Evolutionary conservation across 2,329 filamentous ascomycete species (phyloP), one percentile per base, ranked within the genome.

Genomic region (Pyrenochaeta sp.): DNA sequence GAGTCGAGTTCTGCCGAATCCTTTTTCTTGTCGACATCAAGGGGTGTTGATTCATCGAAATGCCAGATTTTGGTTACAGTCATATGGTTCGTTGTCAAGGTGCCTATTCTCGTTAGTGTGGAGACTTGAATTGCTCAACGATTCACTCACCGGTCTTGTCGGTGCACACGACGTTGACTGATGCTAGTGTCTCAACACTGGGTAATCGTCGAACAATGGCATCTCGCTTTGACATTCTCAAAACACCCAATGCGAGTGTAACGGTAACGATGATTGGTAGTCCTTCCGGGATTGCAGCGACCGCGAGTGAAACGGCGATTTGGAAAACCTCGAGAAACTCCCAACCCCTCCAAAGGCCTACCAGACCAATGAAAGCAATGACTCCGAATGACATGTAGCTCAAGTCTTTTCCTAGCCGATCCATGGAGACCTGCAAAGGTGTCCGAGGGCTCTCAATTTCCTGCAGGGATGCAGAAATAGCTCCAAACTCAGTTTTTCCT

Each of bases 141-240:
- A 24, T 18, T 9, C 14, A 49, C 56, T 43, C 73, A 84, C 84
- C 90, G 29, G 94, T 99, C 76, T 99, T 99, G 77, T 99, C 94
- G 58, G 91, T 96, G 76, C 95, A 99, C 6, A 99, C 90, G n/a
- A 99, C 92, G 63, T 97, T 99, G 46, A 99, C 94, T n/a, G 92
- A 96, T 7, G 95, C 95, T 4, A 99, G 76, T 0, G 94, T 99
- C 71, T 99, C 94, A 7, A 99, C 95, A 71, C 94, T 97, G 15
- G 95, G 95, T 74, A 99, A 87, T 65, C 89, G 87, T 57, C 94
- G 88, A 48, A 99, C 93, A 68, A 99, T 99, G 7, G 94, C 94
- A 68, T 96, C 90, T 60, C 93, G 85, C 65, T 86, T 90, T 48
- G 94, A 95, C 94, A 99, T 99, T 44, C 94, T 86, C 63, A 99